phyloP scores from a whole-genome alignment of 2,329 filamentous ascomycete genomes.

The Daldinia eschscholtzii region DNA sequence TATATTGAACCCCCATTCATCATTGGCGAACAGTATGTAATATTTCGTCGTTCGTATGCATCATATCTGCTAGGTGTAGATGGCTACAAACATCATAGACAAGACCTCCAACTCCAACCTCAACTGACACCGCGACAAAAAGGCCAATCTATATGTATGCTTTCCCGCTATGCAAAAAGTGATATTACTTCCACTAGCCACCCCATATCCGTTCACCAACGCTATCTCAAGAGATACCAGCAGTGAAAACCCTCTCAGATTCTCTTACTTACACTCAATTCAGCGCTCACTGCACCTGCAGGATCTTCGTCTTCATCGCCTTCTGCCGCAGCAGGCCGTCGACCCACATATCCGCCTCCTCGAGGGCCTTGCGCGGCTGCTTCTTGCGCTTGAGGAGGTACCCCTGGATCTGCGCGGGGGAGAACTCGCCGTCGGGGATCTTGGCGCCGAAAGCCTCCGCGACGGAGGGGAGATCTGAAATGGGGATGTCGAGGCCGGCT shows the following conservation, averaged over 20 bases:
- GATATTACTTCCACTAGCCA: background rate
- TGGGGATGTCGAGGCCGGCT: conserved; percentile 50
- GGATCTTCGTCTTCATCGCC: conserved; percentile 61
- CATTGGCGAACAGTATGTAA: background rate
- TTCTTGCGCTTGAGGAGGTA: conserved; percentile 74
- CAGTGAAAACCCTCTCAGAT: background rate
- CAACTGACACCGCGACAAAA: background rate
- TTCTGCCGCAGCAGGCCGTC: conserved; percentile 65
- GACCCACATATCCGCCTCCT: conserved; percentile 67
- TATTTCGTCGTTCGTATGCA: background rate
- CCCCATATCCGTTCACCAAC: background rate
- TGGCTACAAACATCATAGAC: background rate
- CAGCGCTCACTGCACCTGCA: conserved; percentile 59
- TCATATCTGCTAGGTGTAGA: background rate
- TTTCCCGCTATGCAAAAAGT: conserved; percentile 2
- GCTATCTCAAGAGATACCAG: background rate
- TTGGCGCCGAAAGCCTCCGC: conserved; percentile 64
- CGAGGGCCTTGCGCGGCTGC: conserved; percentile 66
- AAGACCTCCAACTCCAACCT: background rate
- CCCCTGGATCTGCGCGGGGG: conserved; percentile 73
- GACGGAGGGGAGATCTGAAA: conserved; percentile 59
- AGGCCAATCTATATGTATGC: background rate
- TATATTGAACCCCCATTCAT: background rate
- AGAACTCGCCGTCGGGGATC: conserved; percentile 56
- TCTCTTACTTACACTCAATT: no score